Base-by-base conservation (phyloP, 768 basidiomycete species). In the Harrya chromipes region DNA sequence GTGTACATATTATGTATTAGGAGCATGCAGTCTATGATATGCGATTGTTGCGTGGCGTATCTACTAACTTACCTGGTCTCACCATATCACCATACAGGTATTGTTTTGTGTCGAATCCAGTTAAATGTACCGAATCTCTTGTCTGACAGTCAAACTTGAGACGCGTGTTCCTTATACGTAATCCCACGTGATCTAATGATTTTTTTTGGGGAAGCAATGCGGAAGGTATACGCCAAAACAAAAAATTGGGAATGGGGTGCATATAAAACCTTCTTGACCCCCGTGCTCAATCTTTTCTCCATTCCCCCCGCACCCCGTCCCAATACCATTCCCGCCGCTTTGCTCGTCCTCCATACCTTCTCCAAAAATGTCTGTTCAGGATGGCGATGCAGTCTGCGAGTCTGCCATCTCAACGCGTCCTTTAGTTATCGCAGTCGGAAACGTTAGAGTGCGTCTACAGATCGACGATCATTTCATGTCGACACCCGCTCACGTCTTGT, bases 361-460 rank as follows among this genome's bases (percentile, higher is more conserved):
- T 17, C 20, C 23, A 41, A 65, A 68, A 64, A 72, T 72, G 71
- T 65, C 68, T 56, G 40, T 54, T 40, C 61, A 60, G 45, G 62
- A 62, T 45, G 70, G 60, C 19, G 64, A 67, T 41, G 68, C 57
- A 52, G 56, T 50, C 54, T 52, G 40, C n/a, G 64, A 62, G 54
- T 43, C 62, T 58, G 57, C 59, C 54, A 62, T 72, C 46, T 53
- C 62, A 52, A 68, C 63, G 50, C 72, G 72, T 52, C 72, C 71
- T 46, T 47, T 72, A 44, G 55, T 67, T 36, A 62, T 72, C 35
- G 55, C 65, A 43, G 50, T 66, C 42, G 54, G 60, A 52, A 65
- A 68, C 34, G 54, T 57, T 59, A 72, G 70, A 60, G 70, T 72
- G 57, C 60, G 70, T 48, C 52, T 57, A 49, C 27, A 39, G n/a